Conservation (phyloP, 495 filamentous ascomycete species). For the Aspergillus bridgeri region DNA sequence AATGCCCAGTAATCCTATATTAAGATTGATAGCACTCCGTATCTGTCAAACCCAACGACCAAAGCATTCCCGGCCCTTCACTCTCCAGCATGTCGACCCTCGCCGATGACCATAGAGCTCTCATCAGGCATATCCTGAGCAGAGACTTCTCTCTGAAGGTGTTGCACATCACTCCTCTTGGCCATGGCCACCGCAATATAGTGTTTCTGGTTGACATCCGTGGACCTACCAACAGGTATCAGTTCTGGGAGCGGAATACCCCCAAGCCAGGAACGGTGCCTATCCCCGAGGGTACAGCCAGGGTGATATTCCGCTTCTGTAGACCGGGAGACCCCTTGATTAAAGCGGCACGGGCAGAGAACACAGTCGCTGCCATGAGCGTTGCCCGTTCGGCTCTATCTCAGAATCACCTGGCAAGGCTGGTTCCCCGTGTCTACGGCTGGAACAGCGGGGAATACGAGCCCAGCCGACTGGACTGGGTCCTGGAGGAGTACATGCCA, state of each 20-base stretch:
- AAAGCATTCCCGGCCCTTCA: neutral
- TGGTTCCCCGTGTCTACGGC: constrained; percentile 1
- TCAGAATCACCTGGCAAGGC: neutral
- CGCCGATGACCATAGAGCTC: neutral
- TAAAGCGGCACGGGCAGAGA: neutral
- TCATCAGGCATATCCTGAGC: neutral
- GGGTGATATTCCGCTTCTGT: neutral
- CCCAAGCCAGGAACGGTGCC: neutral
- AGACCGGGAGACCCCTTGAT: neutral
- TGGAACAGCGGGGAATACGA: neutral
- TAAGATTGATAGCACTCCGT: neutral
- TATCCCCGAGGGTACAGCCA: neutral
- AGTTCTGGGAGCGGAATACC: neutral
- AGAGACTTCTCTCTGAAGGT: neutral
- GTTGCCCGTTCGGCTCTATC: neutral
- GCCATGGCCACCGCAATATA: neutral
- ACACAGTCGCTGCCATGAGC: constrained; percentile 1
- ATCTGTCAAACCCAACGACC: neutral
- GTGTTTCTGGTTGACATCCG: neutral
- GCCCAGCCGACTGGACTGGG: neutral
- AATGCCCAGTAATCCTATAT: neutral
- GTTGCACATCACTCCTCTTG: neutral
- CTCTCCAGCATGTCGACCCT: neutral
- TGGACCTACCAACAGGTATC: neutral
- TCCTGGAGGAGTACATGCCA: neutral